Base-by-base conservation (phyloP, 2,329 filamentous ascomycete genomes). In the Neurospora sp. region DNA sequence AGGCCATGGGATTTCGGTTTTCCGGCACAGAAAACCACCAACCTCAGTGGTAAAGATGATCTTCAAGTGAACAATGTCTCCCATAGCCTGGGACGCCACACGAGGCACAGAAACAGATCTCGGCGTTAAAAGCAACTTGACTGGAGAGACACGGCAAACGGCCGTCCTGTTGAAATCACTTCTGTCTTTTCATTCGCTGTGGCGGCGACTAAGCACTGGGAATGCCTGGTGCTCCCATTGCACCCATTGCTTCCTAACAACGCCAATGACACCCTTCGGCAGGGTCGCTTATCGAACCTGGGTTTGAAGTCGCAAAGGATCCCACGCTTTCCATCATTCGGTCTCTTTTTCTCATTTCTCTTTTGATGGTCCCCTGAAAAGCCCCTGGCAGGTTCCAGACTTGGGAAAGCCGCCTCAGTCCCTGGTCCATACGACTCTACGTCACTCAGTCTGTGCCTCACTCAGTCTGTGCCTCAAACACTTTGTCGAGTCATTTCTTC, bases 401-500 rank as follows among this genome's bases (percentile, higher is more conserved):
- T 33, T 57, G 12, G 23, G 52, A 57, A 57, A 57, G 23, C 52
- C 12, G 23, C 52, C 12, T 57, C 52, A 52, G 43, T 52, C 11
- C 43, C 19, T 52, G 1, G 19, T 52, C 23, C 52, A 57, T 17
- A 15, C 52, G 12, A 33, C 52, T 57, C 46, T 52, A 23, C 19
- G 10, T 52, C 23, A 8, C 12, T 57, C 23, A 33, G n/a, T 52
- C 52, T 6, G 40, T 41, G 33, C 40, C 23, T 28, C 23, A 28
- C 23, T 28, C 23, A 28, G 23, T 28, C 23, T 33, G 52, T 57
- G 52, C 52, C 52, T 33, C 52, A 33, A 57, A 57, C 52, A 57
- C 52, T 62, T 52, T 70, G 40, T 36, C 70, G 70, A 74, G 69
- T 71, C 71, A 72, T 70, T 72, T 72, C 67, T 68, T 70, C 66